Percentiles rank a stretch among this genome's conserved stretches.
phyloP scores from a whole-genome alignment of 208 protist species.

The Crithidia sp. region DNA sequence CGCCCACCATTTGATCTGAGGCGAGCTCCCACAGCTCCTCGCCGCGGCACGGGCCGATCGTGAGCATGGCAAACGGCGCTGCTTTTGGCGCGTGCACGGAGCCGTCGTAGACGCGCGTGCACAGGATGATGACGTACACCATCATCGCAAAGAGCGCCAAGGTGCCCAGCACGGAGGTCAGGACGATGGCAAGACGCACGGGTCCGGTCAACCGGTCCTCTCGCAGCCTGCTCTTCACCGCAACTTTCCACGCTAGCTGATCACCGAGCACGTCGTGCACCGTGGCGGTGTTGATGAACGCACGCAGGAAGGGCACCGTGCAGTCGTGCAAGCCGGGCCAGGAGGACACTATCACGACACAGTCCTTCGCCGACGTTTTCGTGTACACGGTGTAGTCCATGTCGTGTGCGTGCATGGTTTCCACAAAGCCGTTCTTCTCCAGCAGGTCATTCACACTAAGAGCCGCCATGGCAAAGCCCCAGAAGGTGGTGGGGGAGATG shows the following conservation, averaged over 20 bases:
- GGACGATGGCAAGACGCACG: conserved; percentile 28
- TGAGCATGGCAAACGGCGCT: conserved; percentile 76
- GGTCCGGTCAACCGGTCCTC: conserved; percentile 16
- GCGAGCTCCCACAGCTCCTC: conserved; percentile 75
- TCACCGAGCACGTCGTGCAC: conserved; percentile 32
- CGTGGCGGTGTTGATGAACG: conserved; percentile 23
- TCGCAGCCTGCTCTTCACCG: conserved; percentile 29
- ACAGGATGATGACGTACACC: conserved; percentile 38
- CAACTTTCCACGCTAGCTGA: conserved; percentile 34
- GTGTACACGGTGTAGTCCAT: conserved; percentile 36
- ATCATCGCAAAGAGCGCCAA: conserved; percentile 34
- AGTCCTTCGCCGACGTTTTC: not conserved
- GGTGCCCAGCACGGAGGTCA: conserved; percentile 35
- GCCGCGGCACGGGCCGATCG: conserved; percentile 64
- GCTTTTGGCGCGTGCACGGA: conserved; percentile 60
- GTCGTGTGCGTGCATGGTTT: conserved; percentile 7
- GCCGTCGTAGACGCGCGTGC: conserved; percentile 63
- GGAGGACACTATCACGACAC: conserved; percentile 25
- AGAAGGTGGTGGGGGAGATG: conserved; percentile 47
- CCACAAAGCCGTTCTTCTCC: conserved; percentile 4
- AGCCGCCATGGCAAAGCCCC: conserved; percentile 64
- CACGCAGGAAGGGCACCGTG: conserved; percentile 2
- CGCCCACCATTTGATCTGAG: conserved; percentile 56
- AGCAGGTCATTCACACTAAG: conserved; percentile 49
- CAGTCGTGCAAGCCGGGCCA: conserved; percentile 7